Conservation (phyloP, 306 rosid species). For the Cicer bijugum region DNA sequence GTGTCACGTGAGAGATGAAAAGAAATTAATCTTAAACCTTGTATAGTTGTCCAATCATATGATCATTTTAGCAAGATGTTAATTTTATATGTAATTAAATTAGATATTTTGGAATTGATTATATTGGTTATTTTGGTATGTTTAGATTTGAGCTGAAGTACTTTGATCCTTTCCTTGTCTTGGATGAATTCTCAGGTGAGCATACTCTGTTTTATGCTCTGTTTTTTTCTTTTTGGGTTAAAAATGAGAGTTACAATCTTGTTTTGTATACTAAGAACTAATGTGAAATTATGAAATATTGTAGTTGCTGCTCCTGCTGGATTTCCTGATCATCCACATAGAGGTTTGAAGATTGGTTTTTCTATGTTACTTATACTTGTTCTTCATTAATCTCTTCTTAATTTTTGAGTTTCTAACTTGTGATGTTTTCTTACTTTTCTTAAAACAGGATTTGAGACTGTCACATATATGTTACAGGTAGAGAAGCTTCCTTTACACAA, state of each 20-base stretch:
- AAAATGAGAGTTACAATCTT: conserved; percentile 11
- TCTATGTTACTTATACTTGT: not conserved
- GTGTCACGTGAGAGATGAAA: not conserved
- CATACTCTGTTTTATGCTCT: conserved; percentile 35
- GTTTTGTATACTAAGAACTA: conserved; percentile 22
- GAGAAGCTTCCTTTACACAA: too few relatives aligned
- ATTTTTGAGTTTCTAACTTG: conserved; percentile 43
- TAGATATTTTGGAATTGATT: conserved; percentile 42
- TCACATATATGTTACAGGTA: conserved; percentile 99
- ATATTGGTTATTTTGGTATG: conserved; percentile 20
- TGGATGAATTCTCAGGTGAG: conserved; percentile 98
- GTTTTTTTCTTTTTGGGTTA: conserved; percentile 7
- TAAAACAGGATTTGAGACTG: conserved; percentile 88
- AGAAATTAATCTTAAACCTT: not conserved
- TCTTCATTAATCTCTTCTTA: not conserved
- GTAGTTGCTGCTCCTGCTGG: conserved; percentile 97
- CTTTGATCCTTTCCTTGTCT: conserved; percentile 90
- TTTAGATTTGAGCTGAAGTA: conserved; percentile 87
- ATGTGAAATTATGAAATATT: conserved; percentile 38
- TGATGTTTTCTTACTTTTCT: conserved; percentile 39
- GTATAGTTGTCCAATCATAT: not conserved
- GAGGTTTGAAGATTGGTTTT: conserved; percentile 59
- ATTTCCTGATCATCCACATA: conserved; percentile 97
- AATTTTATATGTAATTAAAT: conserved; percentile 1
- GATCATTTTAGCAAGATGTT: not conserved